These are phyloP conservation scores for Geotrichum carabidarum DNA, from an alignment of 1,139 yeast species.

Conservation along the genomic window DNA sequence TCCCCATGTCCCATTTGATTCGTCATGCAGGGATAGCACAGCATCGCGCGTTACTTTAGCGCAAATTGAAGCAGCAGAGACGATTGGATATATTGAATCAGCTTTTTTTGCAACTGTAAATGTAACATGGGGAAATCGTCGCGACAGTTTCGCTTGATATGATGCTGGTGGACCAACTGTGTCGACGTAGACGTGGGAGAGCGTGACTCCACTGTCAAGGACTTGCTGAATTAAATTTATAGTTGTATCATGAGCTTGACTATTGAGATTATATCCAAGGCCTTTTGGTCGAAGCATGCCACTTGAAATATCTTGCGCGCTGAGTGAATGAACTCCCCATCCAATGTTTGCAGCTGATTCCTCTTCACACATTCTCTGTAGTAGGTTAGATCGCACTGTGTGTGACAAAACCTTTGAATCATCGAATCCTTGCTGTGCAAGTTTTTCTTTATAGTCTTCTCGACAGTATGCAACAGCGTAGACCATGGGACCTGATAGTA, in stretches of 20 bases:
- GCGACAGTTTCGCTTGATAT: constrained; percentile 70
- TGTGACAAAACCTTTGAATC: constrained; percentile 88
- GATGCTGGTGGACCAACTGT: constrained; percentile 93
- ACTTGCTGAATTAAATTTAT: constrained; percentile 66
- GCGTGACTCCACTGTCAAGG: constrained; percentile 54
- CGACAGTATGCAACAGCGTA: constrained; percentile 81
- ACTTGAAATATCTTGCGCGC: constrained; percentile 79
- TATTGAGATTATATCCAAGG: constrained; percentile 69
- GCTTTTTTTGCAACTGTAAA: constrained; percentile 94
- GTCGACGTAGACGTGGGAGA: constrained; percentile 76
- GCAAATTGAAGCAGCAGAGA: constrained; percentile 92
- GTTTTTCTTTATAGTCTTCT: constrained; percentile 49
- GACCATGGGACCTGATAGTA: constrained; percentile 73
- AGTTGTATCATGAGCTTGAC: constrained; percentile 94
- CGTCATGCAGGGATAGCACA: constrained; percentile 45
- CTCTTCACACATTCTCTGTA: constrained; percentile 52
- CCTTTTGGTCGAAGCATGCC: constrained; percentile 78
- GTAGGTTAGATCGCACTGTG: constrained; percentile 56
- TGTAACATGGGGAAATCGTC: constrained; percentile 61
- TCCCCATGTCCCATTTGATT: constrained; percentile 49
- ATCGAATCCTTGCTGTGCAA: constrained; percentile 70
- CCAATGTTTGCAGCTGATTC: constrained; percentile 60
- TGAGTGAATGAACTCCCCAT: constrained; percentile 80
- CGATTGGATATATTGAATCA: constrained; percentile 88
- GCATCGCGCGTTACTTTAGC: constrained; percentile 94